These are phyloP conservation scores for Rubroboletus pulcherrimus DNA, from an alignment of 768 basidiomycete genomes.

Conservation along the genomic window DNA sequence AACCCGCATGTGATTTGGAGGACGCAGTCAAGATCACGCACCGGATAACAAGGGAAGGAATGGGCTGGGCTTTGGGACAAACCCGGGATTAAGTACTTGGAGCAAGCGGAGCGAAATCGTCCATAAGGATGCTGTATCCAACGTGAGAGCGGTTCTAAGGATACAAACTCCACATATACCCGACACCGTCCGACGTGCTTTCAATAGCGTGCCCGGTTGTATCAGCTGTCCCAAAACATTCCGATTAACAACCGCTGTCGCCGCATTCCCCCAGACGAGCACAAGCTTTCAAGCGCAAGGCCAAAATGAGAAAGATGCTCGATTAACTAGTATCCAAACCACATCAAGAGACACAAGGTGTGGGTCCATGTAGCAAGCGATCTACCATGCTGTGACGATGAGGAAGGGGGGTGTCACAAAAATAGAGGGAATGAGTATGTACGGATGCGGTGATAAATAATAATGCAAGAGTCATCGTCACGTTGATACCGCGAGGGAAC, in stretches of 20 bases:
- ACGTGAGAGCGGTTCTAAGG: neutral
- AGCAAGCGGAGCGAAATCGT: neutral
- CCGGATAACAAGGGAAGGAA: neutral
- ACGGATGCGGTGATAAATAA: slow-evolving; percentile 27
- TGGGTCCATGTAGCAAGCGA: slow-evolving; percentile 10
- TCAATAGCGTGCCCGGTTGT: no score
- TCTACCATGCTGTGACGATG: slow-evolving; percentile 12
- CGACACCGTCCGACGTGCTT: slow-evolving; percentile 9
- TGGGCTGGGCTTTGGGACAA: neutral
- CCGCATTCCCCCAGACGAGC: neutral
- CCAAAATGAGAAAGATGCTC: slow-evolving; percentile 2
- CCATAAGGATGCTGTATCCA: neutral
- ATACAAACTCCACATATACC: neutral
- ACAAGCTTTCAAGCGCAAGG: neutral
- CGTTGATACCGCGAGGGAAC: slow-evolving; percentile 16
- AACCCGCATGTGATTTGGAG: slow-evolving; percentile 18
- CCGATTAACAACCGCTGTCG: neutral
- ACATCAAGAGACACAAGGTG: neutral
- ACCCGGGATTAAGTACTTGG: slow-evolving; percentile 2
- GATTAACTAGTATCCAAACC: slow-evolving; percentile 19
- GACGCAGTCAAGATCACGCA: neutral
- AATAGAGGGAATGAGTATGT: slow-evolving; percentile 13
- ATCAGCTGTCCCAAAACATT: neutral
- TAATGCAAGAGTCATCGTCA: slow-evolving; percentile 21
- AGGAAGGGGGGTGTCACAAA: slow-evolving; percentile 4